Percentiles rank a stretch among this genome's conserved stretches.
These are phyloP conservation scores for Ochetophila trinervis DNA, from an alignment of 306 rosid species.

Conservation along the genomic window DNA sequence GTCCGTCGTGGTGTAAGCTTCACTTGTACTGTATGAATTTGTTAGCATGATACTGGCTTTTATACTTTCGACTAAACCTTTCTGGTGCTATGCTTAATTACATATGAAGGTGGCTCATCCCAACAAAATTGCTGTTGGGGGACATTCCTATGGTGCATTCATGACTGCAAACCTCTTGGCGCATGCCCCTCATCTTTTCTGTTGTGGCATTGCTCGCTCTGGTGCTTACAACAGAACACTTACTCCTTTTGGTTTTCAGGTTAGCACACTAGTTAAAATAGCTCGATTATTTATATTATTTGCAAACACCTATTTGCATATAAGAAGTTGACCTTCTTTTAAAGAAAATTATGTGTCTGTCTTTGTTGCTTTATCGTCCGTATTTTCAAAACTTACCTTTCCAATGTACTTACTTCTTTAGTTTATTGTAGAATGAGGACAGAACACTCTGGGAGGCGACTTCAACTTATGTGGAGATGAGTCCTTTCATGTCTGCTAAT, in stretches of 20 bases:
- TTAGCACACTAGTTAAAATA: constrained; percentile 14
- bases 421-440: constrained; percentile 72
- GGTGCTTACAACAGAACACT: constrained; percentile 99
- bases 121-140: constrained; percentile 88
- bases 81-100: constrained; percentile 12
- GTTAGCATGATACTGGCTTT: constrained; percentile 1
- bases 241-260: constrained; percentile 99
- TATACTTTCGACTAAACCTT: constrained; percentile 20
- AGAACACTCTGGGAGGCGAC: constrained; percentile 99
- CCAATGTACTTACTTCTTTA: constrained; percentile 19
- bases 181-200: constrained; percentile 95
- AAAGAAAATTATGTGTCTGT: neutral
- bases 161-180: constrained; percentile 99
- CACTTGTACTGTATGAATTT: constrained; percentile 11
- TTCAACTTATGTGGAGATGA: constrained; percentile 85
- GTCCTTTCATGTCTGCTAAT: constrained; percentile 96
- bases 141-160: constrained; percentile 99
- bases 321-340: neutral
- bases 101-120: constrained; percentile 83
- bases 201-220: constrained; percentile 98
- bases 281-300: neutral
- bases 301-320: neutral
- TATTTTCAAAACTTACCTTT: constrained; percentile 8
- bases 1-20: constrained; percentile 77
- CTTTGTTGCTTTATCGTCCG: neutral